Evolutionary conservation across 2,329 filamentous ascomycete genomes (phyloP).

Genomic region (Ceratocystis ficicola): DNA sequence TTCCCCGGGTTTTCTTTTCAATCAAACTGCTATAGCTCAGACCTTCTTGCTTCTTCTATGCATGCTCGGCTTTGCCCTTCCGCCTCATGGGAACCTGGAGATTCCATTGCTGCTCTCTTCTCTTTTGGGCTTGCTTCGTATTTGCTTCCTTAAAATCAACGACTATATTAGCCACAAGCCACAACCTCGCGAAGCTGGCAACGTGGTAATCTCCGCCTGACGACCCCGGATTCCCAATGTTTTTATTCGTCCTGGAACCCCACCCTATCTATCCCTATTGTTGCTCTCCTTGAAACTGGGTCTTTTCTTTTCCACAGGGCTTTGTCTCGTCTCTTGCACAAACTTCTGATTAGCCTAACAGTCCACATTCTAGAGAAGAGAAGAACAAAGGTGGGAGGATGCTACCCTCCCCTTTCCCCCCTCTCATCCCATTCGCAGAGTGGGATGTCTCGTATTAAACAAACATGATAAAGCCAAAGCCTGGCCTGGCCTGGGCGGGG

Average conservation of each 20-base stretch:
- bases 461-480: slow-evolving; percentile 1
- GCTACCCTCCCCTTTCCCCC: neutral
- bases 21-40: slow-evolving; percentile 1
- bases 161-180: neutral
- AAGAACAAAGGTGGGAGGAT: neutral
- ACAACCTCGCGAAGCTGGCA: neutral
- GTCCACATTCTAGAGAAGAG: neutral
- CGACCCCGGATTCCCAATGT: neutral
- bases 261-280: too few relatives aligned
- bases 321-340: neutral
- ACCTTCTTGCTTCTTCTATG: neutral
- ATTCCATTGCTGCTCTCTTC: neutral
- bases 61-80: neutral
- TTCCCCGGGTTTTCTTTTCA: slow-evolving; percentile 2
- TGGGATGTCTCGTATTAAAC: slow-evolving; percentile 1
- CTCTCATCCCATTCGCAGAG: neutral
- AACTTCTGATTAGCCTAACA: neutral
- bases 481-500: neutral
- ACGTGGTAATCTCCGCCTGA: neutral
- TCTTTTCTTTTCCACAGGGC: neutral
- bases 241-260: neutral
- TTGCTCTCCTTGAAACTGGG: neutral
- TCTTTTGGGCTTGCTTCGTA: neutral
- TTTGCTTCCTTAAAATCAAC: neutral
- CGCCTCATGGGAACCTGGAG: neutral